These are phyloP conservation scores for Solanum paucissectum DNA, from an alignment of 257 asterid genomes.

Conservation along the genomic window DNA sequence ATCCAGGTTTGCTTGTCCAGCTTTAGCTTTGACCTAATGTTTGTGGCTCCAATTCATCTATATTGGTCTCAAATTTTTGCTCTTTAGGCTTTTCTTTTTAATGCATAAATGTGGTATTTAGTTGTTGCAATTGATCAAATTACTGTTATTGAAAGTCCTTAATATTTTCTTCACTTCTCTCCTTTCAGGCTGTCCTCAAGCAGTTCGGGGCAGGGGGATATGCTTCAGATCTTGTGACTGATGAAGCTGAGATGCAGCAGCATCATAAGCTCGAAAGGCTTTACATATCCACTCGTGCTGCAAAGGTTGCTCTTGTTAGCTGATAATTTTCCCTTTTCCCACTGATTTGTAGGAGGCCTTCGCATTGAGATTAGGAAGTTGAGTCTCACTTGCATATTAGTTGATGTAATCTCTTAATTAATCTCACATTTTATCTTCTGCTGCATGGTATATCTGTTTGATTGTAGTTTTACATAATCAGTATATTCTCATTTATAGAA, in stretches of 20 bases:
- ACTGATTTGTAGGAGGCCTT: not conserved
- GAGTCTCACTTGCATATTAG: not conserved
- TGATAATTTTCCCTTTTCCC: not conserved
- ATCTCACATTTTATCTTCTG: not conserved
- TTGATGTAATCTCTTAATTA: not conserved
- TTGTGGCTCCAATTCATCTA: not conserved
- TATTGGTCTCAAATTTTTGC: not conserved
- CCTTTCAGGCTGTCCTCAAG: constrained; percentile 84
- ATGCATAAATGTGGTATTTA: not conserved
- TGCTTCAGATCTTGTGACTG: constrained; percentile 68
- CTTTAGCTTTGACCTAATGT: not conserved
- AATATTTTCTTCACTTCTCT: not conserved
- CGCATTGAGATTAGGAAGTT: not conserved
- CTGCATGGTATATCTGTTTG: not conserved
- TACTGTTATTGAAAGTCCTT: not conserved
- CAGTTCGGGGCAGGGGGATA: constrained; percentile 77
- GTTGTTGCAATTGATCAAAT: not conserved
- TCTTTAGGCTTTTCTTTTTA: not conserved
- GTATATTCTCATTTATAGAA: not conserved
- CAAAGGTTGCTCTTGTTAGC: constrained; percentile 46
- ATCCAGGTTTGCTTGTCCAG: not conserved
- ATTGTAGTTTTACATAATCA: not conserved
- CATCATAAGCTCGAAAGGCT: constrained; percentile 97
- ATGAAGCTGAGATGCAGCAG: constrained; percentile 80
- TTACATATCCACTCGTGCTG: constrained; percentile 94